Percentiles rank a stretch among this genome's conserved stretches.
These are phyloP conservation scores for Phytophthora brassicae DNA, from an alignment of 352 stramenopile species.

Conservation along the genomic window DNA sequence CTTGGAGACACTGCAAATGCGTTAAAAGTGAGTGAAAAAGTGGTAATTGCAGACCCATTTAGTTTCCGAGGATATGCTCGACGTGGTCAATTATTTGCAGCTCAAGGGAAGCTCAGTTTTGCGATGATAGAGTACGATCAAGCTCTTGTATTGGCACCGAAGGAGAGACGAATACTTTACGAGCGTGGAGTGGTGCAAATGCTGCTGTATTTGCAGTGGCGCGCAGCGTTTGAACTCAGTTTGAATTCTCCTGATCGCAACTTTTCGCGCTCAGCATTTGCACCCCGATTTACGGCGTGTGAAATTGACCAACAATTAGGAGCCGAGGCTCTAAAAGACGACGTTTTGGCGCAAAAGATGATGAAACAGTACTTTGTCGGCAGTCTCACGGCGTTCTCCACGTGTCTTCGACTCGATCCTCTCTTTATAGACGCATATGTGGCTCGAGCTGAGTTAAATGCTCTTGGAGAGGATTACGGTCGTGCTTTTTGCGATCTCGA, in stretches of 20 bases:
- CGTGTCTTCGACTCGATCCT: conserved; percentile 61
- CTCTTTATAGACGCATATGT: conserved; percentile 60
- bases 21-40: conserved; percentile 68
- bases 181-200: conserved; percentile 74
- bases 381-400: conserved; percentile 63
- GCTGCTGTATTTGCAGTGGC: conserved; percentile 70
- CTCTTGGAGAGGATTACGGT: conserved; percentile 60
- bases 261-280: conserved; percentile 39
- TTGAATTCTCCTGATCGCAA: conserved; percentile 21
- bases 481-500: conserved; percentile 64
- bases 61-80: conserved; percentile 69
- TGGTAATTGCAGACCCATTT: conserved; percentile 59
- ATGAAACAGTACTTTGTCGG: conserved; percentile 55
- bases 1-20: conserved; percentile 82
- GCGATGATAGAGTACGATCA: conserved; percentile 70
- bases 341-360: conserved; percentile 43
- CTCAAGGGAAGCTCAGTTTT: conserved; percentile 39
- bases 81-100: conserved; percentile 66
- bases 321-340: conserved; percentile 50
- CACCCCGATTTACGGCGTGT: conserved; percentile 37
- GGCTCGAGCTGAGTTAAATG: conserved; percentile 68
- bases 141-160: conserved; percentile 57
- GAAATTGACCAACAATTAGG: conserved; percentile 54
- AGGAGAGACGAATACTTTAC: conserved; percentile 65
- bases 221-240: conserved; percentile 50